A percentile compares a stretch with the other conserved stretches of the same genome.
Conservation (phyloP, 371 early-diverging fungal genomes). For the Coemansia sp. region DNA sequence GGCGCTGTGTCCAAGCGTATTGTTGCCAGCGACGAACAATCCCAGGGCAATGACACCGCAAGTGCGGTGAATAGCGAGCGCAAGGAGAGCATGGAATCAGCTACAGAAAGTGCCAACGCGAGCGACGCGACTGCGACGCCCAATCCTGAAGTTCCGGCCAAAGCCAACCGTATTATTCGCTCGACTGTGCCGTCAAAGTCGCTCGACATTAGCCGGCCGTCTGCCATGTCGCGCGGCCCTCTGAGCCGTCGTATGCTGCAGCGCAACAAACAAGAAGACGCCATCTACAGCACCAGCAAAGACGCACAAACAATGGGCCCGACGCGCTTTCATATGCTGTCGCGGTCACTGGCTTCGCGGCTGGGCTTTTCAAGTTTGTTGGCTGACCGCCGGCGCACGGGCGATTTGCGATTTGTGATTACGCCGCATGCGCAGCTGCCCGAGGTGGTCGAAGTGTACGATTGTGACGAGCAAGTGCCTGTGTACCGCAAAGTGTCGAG, state of each 20-base stretch:
- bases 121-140: not conserved
- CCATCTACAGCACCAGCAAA: not conserved
- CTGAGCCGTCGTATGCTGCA: constrained; percentile 34
- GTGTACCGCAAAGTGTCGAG: constrained; percentile 49
- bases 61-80: not conserved
- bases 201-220: constrained; percentile 21
- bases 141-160: not conserved
- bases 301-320: constrained; percentile 19
- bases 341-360: constrained; percentile 38
- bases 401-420: constrained; percentile 38
- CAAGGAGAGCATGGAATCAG: not conserved
- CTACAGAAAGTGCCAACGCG: not conserved
- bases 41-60: not conserved
- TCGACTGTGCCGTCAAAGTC: constrained; percentile 27
- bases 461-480: constrained; percentile 32
- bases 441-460: constrained; percentile 38
- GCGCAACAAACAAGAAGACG: constrained; percentile 28
- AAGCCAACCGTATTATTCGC: not conserved
- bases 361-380: constrained; percentile 36
- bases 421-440: constrained; percentile 36
- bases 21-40: not conserved
- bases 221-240: constrained; percentile 12
- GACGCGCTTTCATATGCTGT: constrained; percentile 35
- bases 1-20: not conserved
- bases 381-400: constrained; percentile 30